phyloP scores from a whole-genome alignment of 2,329 filamentous ascomycete genomes.

The Cladobotryum mycophilum region DNA sequence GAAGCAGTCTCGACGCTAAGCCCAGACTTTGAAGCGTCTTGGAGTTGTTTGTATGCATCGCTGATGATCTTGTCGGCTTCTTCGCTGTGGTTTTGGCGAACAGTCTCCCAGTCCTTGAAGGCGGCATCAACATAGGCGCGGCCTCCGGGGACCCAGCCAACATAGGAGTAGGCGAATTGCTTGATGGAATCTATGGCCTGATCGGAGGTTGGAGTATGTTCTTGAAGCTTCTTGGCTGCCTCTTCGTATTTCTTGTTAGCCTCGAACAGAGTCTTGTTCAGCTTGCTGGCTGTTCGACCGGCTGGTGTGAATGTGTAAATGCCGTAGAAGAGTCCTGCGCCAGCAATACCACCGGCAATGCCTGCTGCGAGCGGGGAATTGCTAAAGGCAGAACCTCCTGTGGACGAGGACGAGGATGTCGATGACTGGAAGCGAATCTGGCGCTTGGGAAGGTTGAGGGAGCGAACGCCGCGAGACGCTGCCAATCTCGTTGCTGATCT shows the following conservation, averaged over 20 bases:
- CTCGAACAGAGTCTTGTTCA: conserved; percentile 45
- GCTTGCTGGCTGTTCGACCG: conserved; percentile 32
- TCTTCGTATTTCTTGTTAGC: conserved; percentile 55
- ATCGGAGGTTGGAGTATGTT: conserved; percentile 58
- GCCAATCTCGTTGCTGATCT: conserved; percentile 7
- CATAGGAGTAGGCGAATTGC: conserved; percentile 61
- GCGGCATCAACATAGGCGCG: conserved; percentile 60
- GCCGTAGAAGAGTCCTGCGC: conserved; percentile 37
- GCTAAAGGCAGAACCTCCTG: neutral
- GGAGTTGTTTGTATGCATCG: conserved; percentile 62
- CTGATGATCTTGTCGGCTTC: conserved; percentile 64
- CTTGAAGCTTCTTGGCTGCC: conserved; percentile 53
- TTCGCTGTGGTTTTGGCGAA: conserved; percentile 59
- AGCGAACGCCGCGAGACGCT: neutral
- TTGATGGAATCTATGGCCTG: conserved; percentile 61
- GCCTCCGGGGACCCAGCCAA: conserved; percentile 65
- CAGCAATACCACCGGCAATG: conserved; percentile 38
- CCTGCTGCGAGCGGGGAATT: conserved; percentile 34
- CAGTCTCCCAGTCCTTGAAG: conserved; percentile 64
- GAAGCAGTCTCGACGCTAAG: conserved; percentile 57
- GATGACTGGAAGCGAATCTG: conserved; percentile 8
- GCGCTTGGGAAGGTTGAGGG: conserved; percentile 2
- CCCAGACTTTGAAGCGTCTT: conserved; percentile 52
- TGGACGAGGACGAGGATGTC: conserved; percentile 3
- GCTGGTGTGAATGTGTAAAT: conserved; percentile 39